These are phyloP conservation scores for Hysterium pulicare DNA, from an alignment of 2,329 filamentous ascomycete species.

Conservation along the genomic window DNA sequence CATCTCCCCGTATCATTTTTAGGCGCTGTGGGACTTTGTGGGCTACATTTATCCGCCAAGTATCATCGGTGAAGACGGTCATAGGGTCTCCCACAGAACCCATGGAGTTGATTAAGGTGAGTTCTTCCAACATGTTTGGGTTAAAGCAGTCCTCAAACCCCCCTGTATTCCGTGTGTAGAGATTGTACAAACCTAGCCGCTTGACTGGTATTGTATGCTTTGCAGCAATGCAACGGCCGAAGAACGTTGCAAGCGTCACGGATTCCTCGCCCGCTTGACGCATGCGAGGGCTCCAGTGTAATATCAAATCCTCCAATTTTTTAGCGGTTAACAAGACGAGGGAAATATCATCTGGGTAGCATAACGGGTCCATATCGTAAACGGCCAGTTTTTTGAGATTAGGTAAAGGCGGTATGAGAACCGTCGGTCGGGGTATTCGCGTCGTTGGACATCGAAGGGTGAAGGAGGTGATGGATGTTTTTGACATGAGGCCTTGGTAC, in stretches of 20 bases:
- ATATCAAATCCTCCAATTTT: constrained; percentile 52
- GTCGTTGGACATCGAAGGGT: constrained; percentile 55
- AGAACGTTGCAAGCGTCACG: constrained; percentile 53
- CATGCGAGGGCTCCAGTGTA: constrained; percentile 64
- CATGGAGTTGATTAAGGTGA: constrained; percentile 55
- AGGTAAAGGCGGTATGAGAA: constrained; percentile 55
- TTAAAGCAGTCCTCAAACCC: constrained; percentile 47
- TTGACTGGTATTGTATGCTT: constrained; percentile 47
- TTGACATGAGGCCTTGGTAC: constrained; percentile 54
- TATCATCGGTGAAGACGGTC: constrained; percentile 55
- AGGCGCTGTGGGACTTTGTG: constrained; percentile 33
- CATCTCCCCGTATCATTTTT: constrained; percentile 50
- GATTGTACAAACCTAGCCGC: constrained; percentile 55
- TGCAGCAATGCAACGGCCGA: constrained; percentile 52
- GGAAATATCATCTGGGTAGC: constrained; percentile 62
- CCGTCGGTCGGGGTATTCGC: constrained; percentile 56
- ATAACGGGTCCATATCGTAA: constrained; percentile 61
- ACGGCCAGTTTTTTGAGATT: constrained; percentile 53
- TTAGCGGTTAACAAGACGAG: constrained; percentile 52
- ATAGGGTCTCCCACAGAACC: constrained; percentile 42
- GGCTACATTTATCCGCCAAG: constrained; percentile 43
- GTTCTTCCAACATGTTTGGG: constrained; percentile 39
- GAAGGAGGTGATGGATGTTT: constrained; percentile 50
- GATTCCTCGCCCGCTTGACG: constrained; percentile 56
- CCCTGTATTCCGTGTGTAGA: constrained; percentile 52